Percentiles rank a stretch among this genome's conserved stretches.
Evolutionary conservation across 208 protist genomes (phyloP).

Genomic region (Balamuthia mandrillaris): DNA sequence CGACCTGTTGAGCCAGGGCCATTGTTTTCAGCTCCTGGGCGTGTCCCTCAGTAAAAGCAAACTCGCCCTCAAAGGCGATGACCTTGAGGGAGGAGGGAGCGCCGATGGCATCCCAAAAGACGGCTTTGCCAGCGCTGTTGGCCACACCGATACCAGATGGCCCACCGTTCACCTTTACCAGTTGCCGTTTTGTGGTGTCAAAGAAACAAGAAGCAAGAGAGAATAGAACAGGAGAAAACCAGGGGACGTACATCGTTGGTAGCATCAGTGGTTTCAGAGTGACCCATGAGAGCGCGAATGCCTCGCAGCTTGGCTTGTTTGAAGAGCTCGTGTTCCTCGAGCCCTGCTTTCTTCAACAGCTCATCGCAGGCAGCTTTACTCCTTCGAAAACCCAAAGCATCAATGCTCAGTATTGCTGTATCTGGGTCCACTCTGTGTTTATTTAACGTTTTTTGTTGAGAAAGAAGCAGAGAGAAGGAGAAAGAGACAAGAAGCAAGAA

Average conservation of each 20-base stretch:
- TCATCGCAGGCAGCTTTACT: background rate
- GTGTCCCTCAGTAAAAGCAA: conserved; percentile 45
- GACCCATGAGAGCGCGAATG: conserved; percentile 43
- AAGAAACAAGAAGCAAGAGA: background rate
- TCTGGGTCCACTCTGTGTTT: no score
- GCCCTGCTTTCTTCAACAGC: conserved; percentile 27
- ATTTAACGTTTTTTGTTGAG: no score
- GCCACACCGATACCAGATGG: conserved; percentile 35
- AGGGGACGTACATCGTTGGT: conserved; percentile 10
- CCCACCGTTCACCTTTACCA: conserved; percentile 35
- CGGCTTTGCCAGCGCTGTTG: conserved; percentile 29
- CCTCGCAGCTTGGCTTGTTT: conserved; percentile 36
- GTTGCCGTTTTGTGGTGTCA: background rate
- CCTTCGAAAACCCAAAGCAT: conserved; percentile 33
- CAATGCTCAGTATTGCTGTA: conserved; percentile 10
- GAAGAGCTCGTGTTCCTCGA: conserved; percentile 33
- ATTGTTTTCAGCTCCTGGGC: conserved; percentile 46
- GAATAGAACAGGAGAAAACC: background rate
- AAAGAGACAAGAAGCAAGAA: no score
- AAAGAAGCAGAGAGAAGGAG: no score
- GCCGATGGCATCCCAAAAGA: conserved; percentile 36
- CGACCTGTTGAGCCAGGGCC: conserved; percentile 35
- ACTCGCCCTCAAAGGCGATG: conserved; percentile 38
- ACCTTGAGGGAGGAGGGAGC: conserved; percentile 1
- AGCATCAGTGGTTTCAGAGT: conserved; percentile 42